These are phyloP conservation scores for Teratosphaeria pseudoeucalypti DNA, from an alignment of 2,329 filamentous ascomycete species.

Conservation along the genomic window DNA sequence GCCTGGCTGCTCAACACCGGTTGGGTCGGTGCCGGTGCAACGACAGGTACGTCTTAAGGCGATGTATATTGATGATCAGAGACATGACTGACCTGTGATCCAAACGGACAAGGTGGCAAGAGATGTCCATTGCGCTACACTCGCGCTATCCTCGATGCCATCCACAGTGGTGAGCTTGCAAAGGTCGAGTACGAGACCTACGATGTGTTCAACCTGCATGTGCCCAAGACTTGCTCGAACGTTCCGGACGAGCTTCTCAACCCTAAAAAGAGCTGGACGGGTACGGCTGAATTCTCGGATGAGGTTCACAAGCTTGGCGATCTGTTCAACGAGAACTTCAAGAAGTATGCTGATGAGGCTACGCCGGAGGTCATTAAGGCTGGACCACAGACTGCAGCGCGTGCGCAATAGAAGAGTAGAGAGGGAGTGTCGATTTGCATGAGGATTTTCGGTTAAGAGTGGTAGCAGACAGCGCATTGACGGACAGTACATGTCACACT, in stretches of 20 bases:
- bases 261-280: slow-evolving; percentile 86
- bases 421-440: background rate
- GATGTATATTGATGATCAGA: too few relatives aligned
- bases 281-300: slow-evolving; percentile 66
- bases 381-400: slow-evolving; percentile 22
- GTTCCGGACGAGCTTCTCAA: slow-evolving; percentile 91
- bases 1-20: slow-evolving; percentile 98
- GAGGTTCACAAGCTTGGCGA: slow-evolving; percentile 85
- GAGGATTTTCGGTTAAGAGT: background rate
- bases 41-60: slow-evolving; percentile 39
- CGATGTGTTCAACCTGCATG: slow-evolving; percentile 89
- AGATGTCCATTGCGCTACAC: slow-evolving; percentile 98
- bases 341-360: slow-evolving; percentile 83
- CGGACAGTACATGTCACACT: too few relatives aligned
- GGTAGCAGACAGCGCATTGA: background rate
- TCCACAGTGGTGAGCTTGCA: slow-evolving; percentile 92
- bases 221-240: slow-evolving; percentile 83
- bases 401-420: slow-evolving; percentile 3
- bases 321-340: slow-evolving; percentile 94
- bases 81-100: background rate
- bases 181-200: slow-evolving; percentile 91
- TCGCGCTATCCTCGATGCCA: slow-evolving; percentile 92
- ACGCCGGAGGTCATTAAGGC: slow-evolving; percentile 32
- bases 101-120: slow-evolving; percentile 39
- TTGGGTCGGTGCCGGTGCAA: slow-evolving; percentile 86